Base-by-base conservation (phyloP, 495 filamentous ascomycete species). In the Aspergillus coremiiformis region DNA sequence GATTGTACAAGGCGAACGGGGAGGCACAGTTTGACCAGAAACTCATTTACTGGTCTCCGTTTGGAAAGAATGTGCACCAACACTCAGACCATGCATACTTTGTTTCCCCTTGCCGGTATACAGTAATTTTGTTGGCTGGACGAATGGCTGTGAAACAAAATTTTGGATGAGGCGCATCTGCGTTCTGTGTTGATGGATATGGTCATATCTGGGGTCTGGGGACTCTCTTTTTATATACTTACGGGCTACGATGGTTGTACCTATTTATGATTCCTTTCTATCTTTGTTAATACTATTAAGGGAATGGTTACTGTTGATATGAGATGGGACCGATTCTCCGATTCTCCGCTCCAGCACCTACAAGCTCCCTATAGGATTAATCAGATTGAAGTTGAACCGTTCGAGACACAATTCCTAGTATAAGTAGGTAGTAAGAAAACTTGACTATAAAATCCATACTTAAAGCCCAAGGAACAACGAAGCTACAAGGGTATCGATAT, bases 401-500 rank as follows among this genome's bases (percentile, higher is more conserved):
- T n/a, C n/a, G n/a, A n/a, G n/a, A n/a, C n/a, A n/a, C n/a, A n/a
- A n/a, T n/a, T n/a, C n/a, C n/a, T n/a, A n/a, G n/a, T n/a, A n/a
- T n/a, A n/a, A n/a, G n/a, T n/a, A n/a, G n/a, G n/a, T n/a, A n/a
- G n/a, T n/a, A n/a, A n/a, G n/a, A n/a, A n/a, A n/a, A n/a, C n/a
- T n/a, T 41, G 8, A 15, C 17, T 5, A 41, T 20, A 15, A 41
- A 30, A 11, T 20, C 37, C 17, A 21, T 41, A 44, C 26, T 26
- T n/a, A 30, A 41, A 41, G 37, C 37, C 21, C 37, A 52, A 43
- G 33, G 27, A 30, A 55, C 44, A 45, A 51, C 49, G 55, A 66
- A 65, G 60, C 56, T 69, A 65, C 54, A 64, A 71, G 68, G 69
- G 68, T 72, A 69, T 72, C 67, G 67, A 71, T 71, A 62, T 67